Base-by-base conservation (phyloP, 2,329 filamentous ascomycete species). In the Colletotrichum australisinense region DNA sequence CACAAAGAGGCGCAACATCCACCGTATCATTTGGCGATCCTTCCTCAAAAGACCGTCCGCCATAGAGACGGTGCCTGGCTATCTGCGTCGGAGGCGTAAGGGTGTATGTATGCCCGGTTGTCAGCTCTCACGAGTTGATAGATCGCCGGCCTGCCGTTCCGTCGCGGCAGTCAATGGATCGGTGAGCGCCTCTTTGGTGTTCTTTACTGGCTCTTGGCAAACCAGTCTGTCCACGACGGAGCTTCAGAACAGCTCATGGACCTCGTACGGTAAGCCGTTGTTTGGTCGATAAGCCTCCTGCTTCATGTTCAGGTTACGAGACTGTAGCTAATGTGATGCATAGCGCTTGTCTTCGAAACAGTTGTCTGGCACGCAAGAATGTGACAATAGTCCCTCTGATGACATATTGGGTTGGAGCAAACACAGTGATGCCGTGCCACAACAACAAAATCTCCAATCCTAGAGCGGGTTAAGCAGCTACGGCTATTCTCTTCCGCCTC, bases 31-130 rank as follows among this genome's bases (percentile, higher is more conserved):
- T 65, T 55, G 55, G 19, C 55, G 53, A 63, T 60, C 32, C 42
- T n/a, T 60, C 42, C 16, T 30, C 49, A 35, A 22, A 32, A 52
- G 19, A 35, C 28, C 35, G 28, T 53, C 58, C 35, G 52, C 38
- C 38, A 49, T 5, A 19, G 46, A 46, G 69, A 69, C 59, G 59
- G 66, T 64, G 58, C 59, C 69, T 69, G 58, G 53, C 38, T 73
- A 59, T 60, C 64, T 35, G 49, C 19, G 57, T 55, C 59, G 30
- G 42, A 59, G 70, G 59, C 32, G 55, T n/a, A 46, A 22, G 24
- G 24, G 14, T 63, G 24, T 32, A 14, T 69, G 24, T 30, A n/a
- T 42, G 66, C 16, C 59, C 58, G 42, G 55, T 66, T 60, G 53
- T n/a, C 66, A 69, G 59, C 58, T 35, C 56, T 28, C 42, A 56